Evolutionary conservation across 345 rosid species (phyloP).

Genomic region (Hypericum androsaemum): DNA sequence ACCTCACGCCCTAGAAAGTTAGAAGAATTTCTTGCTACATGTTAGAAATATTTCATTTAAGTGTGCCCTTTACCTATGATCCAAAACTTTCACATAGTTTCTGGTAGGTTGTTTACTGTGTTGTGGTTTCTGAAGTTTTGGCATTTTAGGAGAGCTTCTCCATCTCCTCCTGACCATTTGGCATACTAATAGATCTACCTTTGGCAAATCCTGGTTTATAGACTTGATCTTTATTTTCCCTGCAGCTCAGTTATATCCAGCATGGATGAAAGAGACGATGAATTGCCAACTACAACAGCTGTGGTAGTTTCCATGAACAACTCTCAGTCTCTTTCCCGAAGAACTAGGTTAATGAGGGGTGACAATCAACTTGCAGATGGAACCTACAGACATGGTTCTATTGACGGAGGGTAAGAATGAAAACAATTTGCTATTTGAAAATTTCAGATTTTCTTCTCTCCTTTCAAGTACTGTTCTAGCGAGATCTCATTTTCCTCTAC

Average conservation of each 20-base stretch:
- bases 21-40: no score
- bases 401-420: constrained; percentile 62
- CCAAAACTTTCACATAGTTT: no score
- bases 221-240: constrained; percentile 21
- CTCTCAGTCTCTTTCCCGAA: constrained; percentile 82
- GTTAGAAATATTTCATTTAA: no score
- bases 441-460: no score
- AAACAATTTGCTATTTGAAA: neutral
- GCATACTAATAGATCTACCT: neutral
- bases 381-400: constrained; percentile 48
- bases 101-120: no score
- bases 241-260: constrained; percentile 74
- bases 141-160: no score
- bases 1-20: no score
- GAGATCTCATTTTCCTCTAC: no score
- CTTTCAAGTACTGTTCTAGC: no score
- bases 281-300: constrained; percentile 76
- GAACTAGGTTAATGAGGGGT: constrained; percentile 76
- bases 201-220: constrained; percentile 7
- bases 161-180: no score
- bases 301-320: constrained; percentile 49
- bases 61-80: no score
- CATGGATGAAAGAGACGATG: constrained; percentile 80
- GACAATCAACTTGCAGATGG: constrained; percentile 67
- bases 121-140: no score